Base-by-base conservation (phyloP, 2,329 filamentous ascomycete species). In the Penicillium polonicum region DNA sequence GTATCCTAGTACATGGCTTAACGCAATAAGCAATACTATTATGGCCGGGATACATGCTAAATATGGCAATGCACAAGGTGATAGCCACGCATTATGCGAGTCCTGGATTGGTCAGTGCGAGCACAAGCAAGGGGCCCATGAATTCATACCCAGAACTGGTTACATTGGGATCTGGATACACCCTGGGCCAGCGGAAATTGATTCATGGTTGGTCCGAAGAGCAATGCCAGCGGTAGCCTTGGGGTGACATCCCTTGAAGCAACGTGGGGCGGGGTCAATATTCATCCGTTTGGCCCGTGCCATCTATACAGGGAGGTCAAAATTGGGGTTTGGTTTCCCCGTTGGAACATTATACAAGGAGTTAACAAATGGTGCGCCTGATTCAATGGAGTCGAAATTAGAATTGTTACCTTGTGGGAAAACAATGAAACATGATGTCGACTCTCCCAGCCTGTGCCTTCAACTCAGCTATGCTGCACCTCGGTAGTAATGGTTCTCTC, bases 51-150 rank as follows among this genome's bases (percentile, higher is more conserved):
- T 55, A 10, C 64, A 60, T n/a, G 69, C 66, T 33, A 75, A 46
- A 52, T 73, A 76, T 7, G 64, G 67, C 60, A 75, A 59, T 46
- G 68, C 71, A 64, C 74, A 76, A 45, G 60, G 62, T 23, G 71
- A 72, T 21, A 75, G 52, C 57, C 66, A 69, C 27, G 74, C 75
- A 61, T 71, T 71, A 35, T 66, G 62, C 38, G 74, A 71, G 62
- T 77, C 72, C 75, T 77, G 56, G 39, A 52, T 57, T 50, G 38
- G 62, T 67, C 49, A 23, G 33, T 51, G 29, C 25, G 6, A 46
- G n/a, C 45, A 49, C 13, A 44, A 48, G 51, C 48, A 56, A 60
- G 38, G 46, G 45, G 13, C 2, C 38, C 43, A 12, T 19, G 36
- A 33, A 29, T 23, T 21, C 60, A 49, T 57, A 67, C 65, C 65